Base-by-base conservation (phyloP, 2,329 filamentous ascomycete species). In the Fusarium neocosmosporiellum region DNA sequence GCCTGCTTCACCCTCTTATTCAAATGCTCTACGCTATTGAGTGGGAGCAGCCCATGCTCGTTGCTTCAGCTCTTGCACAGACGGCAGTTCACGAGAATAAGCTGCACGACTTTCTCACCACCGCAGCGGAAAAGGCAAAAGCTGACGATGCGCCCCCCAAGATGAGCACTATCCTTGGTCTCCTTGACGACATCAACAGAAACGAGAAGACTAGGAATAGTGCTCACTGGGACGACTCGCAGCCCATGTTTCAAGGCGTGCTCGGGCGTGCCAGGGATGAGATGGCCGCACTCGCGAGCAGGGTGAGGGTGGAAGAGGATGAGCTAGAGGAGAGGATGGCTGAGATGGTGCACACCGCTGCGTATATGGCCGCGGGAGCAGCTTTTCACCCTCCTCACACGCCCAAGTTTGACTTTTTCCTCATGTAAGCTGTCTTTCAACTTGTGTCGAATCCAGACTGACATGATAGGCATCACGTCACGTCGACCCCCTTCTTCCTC, bases 21-120 rank as follows among this genome's bases (percentile, higher is more conserved):
- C 94, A 97, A 79, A 87, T 97, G 22, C 93, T 94, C 57, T 97
- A 94, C 78, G 95, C 93, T 6, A 79, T 98, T 37, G 94, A 97
- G 79, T 97, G 94, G 84, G 80, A 88, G 11, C 94, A 97, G 78
- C 94, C 94, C 2, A 93, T 93, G 39, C 90, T 97, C 67, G 87
- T 98, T 31, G 94, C 94, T 7, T 90, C 96, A 82, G 94, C 86
- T 1, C 88, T 98, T 20, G 94, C 95, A 1, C 92, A 97, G 83
- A 86, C 92, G 2, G 90, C 92, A 9, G 89, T 94, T 2, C 94
- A 97, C 78, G 83, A 86, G 8, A 82, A 86, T 48, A 87, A 88
- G 80, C 84, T 92, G 2, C 83, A 82, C 2, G 72, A 80, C 0
- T 88, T 91, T 69, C 84, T 96, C 31, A 69, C 87, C 9, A 91